phyloP scores from a whole-genome alignment of 2,329 filamentous ascomycete species.

The Arthrobotrys pseudoclavata region DNA sequence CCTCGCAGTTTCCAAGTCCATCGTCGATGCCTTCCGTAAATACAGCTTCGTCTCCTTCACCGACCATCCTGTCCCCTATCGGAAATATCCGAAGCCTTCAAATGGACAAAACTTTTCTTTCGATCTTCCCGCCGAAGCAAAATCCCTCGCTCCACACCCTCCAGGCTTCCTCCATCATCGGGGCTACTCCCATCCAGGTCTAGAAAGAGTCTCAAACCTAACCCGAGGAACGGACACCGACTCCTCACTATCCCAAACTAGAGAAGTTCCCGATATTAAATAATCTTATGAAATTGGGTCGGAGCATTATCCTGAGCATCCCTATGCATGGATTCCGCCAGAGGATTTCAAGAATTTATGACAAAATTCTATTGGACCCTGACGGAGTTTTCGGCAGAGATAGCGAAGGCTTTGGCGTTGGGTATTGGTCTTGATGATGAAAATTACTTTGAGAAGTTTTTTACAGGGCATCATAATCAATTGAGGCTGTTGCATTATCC shows the following conservation, averaged over 20 bases:
- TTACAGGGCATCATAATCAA: slow-evolving; percentile 68
- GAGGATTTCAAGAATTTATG: slow-evolving; percentile 67
- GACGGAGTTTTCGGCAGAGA: slow-evolving; percentile 65
- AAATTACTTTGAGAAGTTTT: slow-evolving; percentile 65
- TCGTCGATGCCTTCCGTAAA: slow-evolving; percentile 38
- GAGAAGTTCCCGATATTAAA: slow-evolving; percentile 61
- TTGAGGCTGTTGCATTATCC: slow-evolving; percentile 69
- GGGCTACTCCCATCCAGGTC: slow-evolving; percentile 69
- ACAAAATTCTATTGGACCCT: slow-evolving; percentile 68
- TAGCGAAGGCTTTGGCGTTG: slow-evolving; percentile 64
- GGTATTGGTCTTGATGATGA: slow-evolving; percentile 67
- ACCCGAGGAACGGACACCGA: slow-evolving; percentile 16
- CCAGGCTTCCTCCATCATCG: slow-evolving; percentile 65
- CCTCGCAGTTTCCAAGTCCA: slow-evolving; percentile 26
- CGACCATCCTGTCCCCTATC: slow-evolving; percentile 34
- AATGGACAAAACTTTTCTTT: slow-evolving; percentile 48
- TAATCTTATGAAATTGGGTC: slow-evolving; percentile 68
- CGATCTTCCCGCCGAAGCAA: slow-evolving; percentile 27
- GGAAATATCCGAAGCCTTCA: slow-evolving; percentile 43
- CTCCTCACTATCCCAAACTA: slow-evolving; percentile 4
- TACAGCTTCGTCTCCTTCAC: slow-evolving; percentile 51
- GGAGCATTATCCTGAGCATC: slow-evolving; percentile 65
- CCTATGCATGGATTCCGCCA: slow-evolving; percentile 67
- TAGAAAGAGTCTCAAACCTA: slow-evolving; percentile 68
- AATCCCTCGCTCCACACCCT: slow-evolving; percentile 44